Percentiles rank a stretch among this genome's conserved stretches.
phyloP scores from a whole-genome alignment of 495 filamentous ascomycete genomes.

The Aspergillus funiculosus region DNA sequence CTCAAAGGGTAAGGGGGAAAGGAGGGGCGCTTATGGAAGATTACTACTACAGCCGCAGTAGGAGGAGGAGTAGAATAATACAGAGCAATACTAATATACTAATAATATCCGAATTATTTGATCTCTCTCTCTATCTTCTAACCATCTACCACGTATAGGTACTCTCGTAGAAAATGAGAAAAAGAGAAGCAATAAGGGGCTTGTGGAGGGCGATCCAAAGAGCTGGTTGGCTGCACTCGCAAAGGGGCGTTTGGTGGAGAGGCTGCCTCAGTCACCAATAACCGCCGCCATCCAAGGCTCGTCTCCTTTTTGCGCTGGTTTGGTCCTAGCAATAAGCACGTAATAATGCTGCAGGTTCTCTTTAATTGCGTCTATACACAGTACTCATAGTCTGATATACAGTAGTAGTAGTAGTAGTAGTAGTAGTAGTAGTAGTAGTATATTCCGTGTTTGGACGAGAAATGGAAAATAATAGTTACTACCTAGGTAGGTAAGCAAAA shows the following conservation, averaged over 20 bases:
- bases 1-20: slow-evolving; percentile 15
- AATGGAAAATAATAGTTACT: not conserved
- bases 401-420: too few relatives aligned
- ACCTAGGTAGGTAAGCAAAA: too few relatives aligned
- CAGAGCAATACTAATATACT: slow-evolving; percentile 10
- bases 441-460: too few relatives aligned
- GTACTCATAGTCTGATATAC: too few relatives aligned
- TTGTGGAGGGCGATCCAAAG: too few relatives aligned
- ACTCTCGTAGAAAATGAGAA: slow-evolving; percentile 28
- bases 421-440: too few relatives aligned
- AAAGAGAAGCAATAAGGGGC: slow-evolving; percentile 21
- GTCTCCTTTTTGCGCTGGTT: slow-evolving; percentile 17
- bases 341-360: slow-evolving; percentile 1
- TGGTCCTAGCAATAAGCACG: slow-evolving; percentile 5
- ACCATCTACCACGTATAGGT: too few relatives aligned
- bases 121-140: too few relatives aligned
- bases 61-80: slow-evolving; percentile 2
- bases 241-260: slow-evolving; percentile 8
- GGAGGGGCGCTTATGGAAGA: too few relatives aligned
- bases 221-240: slow-evolving; percentile 1
- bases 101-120: too few relatives aligned
- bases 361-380: not conserved
- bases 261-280: slow-evolving; percentile 1
- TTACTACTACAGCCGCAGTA: too few relatives aligned
- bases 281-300: not conserved